phyloP scores from a whole-genome alignment of 140 eudicot species.

The Flaveria floridana region DNA sequence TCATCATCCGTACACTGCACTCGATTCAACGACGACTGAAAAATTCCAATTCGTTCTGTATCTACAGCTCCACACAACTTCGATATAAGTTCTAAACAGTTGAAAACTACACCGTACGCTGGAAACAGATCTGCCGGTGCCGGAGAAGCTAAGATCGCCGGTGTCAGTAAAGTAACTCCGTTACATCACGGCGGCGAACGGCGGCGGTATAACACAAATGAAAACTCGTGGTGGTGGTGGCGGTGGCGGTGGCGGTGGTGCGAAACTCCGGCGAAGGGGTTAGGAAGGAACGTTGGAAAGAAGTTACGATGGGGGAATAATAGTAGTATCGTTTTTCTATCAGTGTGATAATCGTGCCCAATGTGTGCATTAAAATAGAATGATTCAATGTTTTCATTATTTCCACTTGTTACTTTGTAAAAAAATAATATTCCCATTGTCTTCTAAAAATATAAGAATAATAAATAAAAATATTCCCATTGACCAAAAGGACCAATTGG shows the following conservation, averaged over 20 bases:
- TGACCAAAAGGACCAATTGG: not conserved
- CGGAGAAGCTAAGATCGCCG: constrained; percentile 28
- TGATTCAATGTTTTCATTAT: not conserved
- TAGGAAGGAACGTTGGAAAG: constrained; percentile 21
- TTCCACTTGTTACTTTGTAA: not conserved
- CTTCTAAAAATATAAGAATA: too few species aligned
- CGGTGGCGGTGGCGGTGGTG: not conserved
- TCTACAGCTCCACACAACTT: not conserved
- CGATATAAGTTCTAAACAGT: not conserved
- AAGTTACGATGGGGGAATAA: not conserved
- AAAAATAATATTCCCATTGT: too few species aligned
- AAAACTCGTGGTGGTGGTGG: not conserved
- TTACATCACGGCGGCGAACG: not conserved
- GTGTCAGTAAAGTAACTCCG: not conserved
- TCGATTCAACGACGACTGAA: constrained; percentile 7
- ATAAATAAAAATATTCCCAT: not conserved
- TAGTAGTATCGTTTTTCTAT: not conserved
- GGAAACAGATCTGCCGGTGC: constrained; percentile 28
- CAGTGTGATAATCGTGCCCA: not conserved
- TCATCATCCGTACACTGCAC: constrained; percentile 26
- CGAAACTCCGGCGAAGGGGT: constrained; percentile 28
- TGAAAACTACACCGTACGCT: constrained; percentile 7
- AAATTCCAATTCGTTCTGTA: constrained; percentile 4
- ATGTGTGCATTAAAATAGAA: not conserved
- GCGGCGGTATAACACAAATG: not conserved